Conservation (phyloP, 495 filamentous ascomycete genomes). For the Hypoxylon crocopeplum region DNA sequence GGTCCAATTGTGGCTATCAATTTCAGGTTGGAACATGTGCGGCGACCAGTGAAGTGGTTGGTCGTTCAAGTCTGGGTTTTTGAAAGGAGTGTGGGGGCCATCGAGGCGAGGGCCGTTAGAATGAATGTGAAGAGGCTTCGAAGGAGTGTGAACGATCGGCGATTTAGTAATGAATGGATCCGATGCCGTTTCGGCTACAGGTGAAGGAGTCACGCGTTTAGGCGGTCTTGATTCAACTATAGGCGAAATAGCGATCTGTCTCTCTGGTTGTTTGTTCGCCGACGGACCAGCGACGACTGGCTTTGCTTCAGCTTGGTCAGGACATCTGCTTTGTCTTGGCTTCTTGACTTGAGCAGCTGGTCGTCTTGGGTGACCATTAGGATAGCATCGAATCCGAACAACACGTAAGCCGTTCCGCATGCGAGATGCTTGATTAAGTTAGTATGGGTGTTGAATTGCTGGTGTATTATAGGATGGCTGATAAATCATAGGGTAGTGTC, state of each 20-base stretch:
- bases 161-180: background rate
- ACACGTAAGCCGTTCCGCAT: constrained; percentile 28
- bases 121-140: background rate
- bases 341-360: background rate
- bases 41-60: constrained; percentile 29
- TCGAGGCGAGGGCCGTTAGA: background rate
- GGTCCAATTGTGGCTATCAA: constrained; percentile 28
- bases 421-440: constrained; percentile 18
- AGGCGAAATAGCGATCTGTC: background rate
- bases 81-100: constrained; percentile 11
- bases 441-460: background rate
- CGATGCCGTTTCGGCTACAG: constrained; percentile 6
- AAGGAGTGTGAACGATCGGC: background rate
- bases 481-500: too few relatives aligned
- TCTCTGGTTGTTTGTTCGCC: background rate
- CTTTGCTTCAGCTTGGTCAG: constrained; percentile 1
- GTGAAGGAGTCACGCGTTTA: constrained; percentile 1
- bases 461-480: too few relatives aligned
- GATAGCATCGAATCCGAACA: constrained; percentile 7
- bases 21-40: constrained; percentile 29
- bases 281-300: background rate
- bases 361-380: background rate
- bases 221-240: background rate
- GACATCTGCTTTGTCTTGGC: background rate
- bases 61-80: constrained; percentile 22